phyloP scores from a whole-genome alignment of 192 early-diverging fungal species.

The Podochytrium sp. region DNA sequence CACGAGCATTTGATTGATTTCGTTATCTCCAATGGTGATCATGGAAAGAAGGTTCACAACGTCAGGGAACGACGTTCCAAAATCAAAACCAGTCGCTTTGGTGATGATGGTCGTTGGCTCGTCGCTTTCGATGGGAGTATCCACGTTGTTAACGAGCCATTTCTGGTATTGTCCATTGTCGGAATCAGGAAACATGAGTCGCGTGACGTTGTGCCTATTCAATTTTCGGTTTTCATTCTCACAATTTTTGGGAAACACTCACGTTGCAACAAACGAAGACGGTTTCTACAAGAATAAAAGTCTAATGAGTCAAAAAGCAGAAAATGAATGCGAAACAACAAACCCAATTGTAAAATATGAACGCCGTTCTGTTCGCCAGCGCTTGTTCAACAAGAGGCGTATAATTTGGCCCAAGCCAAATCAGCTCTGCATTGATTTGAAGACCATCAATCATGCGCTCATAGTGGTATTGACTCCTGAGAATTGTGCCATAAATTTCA shows the following conservation, averaged over 20 bases:
- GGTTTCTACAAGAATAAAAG: constrained; percentile 21
- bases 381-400: constrained; percentile 14
- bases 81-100: constrained; percentile 7
- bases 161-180: constrained; percentile 6
- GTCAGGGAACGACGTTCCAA: constrained; percentile 6
- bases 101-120: constrained; percentile 20
- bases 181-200: constrained; percentile 25
- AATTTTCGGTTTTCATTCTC: neutral
- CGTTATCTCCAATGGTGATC: constrained; percentile 17
- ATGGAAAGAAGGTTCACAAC: constrained; percentile 1
- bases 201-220: constrained; percentile 17
- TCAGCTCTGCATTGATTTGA: constrained; percentile 12
- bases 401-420: constrained; percentile 22
- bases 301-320: neutral
- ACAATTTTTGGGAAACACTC: neutral
- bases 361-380: constrained; percentile 18
- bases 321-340: neutral
- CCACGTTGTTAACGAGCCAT: constrained; percentile 7
- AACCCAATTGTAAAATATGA: constrained; percentile 32
- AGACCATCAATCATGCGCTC: constrained; percentile 32
- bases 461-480: constrained; percentile 31
- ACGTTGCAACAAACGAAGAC: constrained; percentile 30
- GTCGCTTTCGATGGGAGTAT: neutral
- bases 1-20: constrained; percentile 13
- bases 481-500: neutral